phyloP scores from a whole-genome alignment of 2,329 filamentous ascomycete species.

The Aspergillus bombycis region DNA sequence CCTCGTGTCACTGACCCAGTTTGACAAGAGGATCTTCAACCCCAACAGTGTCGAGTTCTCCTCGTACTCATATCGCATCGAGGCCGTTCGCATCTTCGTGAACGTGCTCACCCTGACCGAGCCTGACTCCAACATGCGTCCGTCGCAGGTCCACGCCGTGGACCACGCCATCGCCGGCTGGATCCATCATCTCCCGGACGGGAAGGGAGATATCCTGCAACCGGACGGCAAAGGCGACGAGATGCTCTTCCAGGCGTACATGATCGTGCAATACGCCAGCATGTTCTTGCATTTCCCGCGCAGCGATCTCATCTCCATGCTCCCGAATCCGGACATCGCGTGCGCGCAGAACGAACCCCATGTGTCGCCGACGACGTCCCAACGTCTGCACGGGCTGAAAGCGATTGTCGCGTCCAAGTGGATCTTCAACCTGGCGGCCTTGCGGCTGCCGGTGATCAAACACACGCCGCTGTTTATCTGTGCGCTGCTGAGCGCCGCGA shows the following conservation, averaged over 20 bases:
- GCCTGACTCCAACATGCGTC: not conserved
- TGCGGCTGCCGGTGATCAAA: not conserved
- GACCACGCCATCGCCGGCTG: slow-evolving; percentile 3
- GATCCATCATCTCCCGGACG: not conserved
- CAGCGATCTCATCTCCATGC: slow-evolving; percentile 4
- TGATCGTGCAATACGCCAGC: slow-evolving; percentile 1
- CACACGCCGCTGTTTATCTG: not conserved
- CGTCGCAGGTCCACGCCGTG: not conserved
- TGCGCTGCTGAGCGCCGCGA: not conserved
- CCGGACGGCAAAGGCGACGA: not conserved
- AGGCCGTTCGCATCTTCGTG: not conserved
- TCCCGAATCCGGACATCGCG: not conserved
- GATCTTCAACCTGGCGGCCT: not conserved
- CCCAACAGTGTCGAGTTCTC: not conserved
- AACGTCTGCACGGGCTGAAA: slow-evolving; percentile 4
- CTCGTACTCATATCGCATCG: not conserved
- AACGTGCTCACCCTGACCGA: not conserved
- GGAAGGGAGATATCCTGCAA: not conserved
- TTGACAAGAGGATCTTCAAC: not conserved
- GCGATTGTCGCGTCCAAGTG: slow-evolving; percentile 3
- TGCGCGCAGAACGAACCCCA: not conserved
- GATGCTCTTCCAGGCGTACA: slow-evolving; percentile 5
- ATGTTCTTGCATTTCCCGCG: slow-evolving; percentile 8
- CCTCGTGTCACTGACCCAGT: not conserved
- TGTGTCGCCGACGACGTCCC: not conserved